Conservation (phyloP, 495 filamentous ascomycete species). For the Penicillium canescens region DNA sequence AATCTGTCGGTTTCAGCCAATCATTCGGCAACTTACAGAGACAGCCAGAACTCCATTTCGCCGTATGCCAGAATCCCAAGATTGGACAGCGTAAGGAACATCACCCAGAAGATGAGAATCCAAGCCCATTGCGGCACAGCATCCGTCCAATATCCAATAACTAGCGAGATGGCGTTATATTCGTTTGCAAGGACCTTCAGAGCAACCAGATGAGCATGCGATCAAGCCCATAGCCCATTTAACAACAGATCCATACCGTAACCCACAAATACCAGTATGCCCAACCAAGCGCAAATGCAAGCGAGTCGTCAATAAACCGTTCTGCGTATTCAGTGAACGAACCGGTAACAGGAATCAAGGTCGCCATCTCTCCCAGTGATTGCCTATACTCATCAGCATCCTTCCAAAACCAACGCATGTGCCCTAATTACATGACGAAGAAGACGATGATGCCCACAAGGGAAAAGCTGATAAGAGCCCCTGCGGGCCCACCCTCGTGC, state of each 20-base stretch:
- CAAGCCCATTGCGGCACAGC: constrained; percentile 54
- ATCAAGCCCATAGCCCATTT: not conserved
- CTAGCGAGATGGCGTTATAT: constrained; percentile 50
- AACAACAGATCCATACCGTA: constrained; percentile 28
- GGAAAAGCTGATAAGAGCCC: constrained; percentile 63
- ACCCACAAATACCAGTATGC: constrained; percentile 63
- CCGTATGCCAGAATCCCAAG: constrained; percentile 67
- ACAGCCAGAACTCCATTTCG: constrained; percentile 56
- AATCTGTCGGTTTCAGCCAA: not conserved
- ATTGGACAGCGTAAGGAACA: constrained; percentile 42
- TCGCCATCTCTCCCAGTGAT: constrained; percentile 59
- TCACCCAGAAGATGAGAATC: constrained; percentile 66
- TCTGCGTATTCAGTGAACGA: constrained; percentile 58
- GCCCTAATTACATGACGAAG: constrained; percentile 49
- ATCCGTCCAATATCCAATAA: constrained; percentile 41
- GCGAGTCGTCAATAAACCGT: constrained; percentile 54
- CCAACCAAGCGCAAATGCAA: constrained; percentile 56
- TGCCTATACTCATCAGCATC: constrained; percentile 31
- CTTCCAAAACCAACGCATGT: not conserved
- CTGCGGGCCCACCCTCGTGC: constrained; percentile 59
- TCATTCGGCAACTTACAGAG: constrained; percentile 19
- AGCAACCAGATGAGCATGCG: not conserved
- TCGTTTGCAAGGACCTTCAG: constrained; percentile 48
- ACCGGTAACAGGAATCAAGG: constrained; percentile 53
- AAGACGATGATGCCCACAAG: constrained; percentile 64